These are phyloP conservation scores for Hordeum marinum DNA, from an alignment of 176 grass and related monocot species.

Conservation along the genomic window DNA sequence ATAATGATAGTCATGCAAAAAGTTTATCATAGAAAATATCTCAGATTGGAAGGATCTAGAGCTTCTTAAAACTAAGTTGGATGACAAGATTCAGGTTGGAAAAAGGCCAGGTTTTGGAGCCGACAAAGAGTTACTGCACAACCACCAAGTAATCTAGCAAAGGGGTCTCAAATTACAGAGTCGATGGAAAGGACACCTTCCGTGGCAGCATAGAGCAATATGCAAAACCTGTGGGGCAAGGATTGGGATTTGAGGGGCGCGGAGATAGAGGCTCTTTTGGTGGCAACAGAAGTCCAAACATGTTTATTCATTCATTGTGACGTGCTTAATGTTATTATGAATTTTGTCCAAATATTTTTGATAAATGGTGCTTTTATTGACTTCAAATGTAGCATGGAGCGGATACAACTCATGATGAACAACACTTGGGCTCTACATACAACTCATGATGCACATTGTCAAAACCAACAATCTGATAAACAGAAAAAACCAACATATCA, in stretches of 20 bases:
- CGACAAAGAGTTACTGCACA: slow-evolving; percentile 7
- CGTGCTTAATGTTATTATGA: background rate
- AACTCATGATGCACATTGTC: no score
- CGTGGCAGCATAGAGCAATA: slow-evolving; percentile 8
- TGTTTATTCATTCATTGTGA: slow-evolving; percentile 21
- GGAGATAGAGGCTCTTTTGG: slow-evolving; percentile 49
- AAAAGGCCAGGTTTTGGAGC: no score
- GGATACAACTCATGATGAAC: no score
- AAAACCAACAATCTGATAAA: no score
- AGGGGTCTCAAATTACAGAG: slow-evolving; percentile 8
- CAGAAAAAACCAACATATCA: no score
- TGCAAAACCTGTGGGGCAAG: slow-evolving; percentile 40
- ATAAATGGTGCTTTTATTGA: no score
- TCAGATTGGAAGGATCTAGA: slow-evolving; percentile 38
- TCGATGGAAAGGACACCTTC: slow-evolving; percentile 20
- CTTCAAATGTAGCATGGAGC: no score
- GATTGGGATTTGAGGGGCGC: slow-evolving; percentile 46
- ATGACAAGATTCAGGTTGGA: slow-evolving; percentile 45
- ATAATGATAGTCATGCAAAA: slow-evolving; percentile 17
- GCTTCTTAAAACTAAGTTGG: slow-evolving; percentile 28
- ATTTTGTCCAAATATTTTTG: no score
- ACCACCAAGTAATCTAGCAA: slow-evolving; percentile 4
- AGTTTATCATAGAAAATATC: slow-evolving; percentile 28
- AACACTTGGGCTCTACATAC: no score
- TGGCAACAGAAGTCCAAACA: slow-evolving; percentile 33